These are phyloP conservation scores for Myrica gale DNA, from an alignment of 306 rosid species.

Conservation along the genomic window DNA sequence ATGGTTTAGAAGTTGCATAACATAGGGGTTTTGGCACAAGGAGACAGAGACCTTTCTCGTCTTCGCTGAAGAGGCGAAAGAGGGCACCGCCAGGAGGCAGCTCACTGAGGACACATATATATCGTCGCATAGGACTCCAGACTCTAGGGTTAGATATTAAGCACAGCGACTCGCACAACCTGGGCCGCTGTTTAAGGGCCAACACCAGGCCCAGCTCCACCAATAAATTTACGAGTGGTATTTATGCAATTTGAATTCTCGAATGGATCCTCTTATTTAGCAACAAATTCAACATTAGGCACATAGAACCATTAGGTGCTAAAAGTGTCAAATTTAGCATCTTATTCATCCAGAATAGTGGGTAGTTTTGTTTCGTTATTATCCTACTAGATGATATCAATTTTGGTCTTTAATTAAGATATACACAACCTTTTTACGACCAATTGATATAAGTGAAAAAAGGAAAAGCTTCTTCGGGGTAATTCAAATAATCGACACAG, in stretches of 20 bases:
- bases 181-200: not conserved
- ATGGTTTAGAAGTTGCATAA: no score
- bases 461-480: not conserved
- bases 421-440: not conserved
- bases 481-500: not conserved
- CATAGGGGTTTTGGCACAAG: no score
- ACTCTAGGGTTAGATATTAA: not conserved
- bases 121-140: no score
- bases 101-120: no score
- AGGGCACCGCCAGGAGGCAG: not conserved
- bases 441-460: not conserved
- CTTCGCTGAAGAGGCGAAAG: no score
- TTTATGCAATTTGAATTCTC: no score
- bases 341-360: not conserved
- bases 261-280: no score
- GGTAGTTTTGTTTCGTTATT: no score
- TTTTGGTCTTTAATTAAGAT: not conserved
- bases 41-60: no score
- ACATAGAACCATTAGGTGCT: not conserved
- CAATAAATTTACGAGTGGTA: no score
- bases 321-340: not conserved
- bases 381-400: no score
- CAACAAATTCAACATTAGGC: not conserved
- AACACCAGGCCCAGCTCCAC: not conserved
- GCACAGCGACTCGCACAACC: not conserved